Evolutionary conservation across 805 yeast genomes (phyloP), one percentile per base, ranked within the genome.

Genomic region (Saturnispora zaruensis): DNA sequence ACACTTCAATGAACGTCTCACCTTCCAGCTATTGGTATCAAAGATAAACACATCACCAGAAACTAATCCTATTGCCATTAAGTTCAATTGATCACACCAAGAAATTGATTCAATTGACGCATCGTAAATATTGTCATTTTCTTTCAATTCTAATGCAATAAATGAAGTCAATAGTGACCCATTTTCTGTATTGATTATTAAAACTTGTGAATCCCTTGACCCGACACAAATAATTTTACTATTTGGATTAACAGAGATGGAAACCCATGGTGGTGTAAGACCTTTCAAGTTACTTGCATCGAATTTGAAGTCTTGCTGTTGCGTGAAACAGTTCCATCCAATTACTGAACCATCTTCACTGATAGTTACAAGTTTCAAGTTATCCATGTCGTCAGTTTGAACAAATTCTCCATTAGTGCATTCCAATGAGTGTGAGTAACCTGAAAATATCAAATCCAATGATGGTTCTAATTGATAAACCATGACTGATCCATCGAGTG

Each of bases 401-500:
- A 84, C 77, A 64, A 93, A 93, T 16, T 71, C 74, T 49, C 96
- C 97, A 55, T 75, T 79, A 28, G 90, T 85, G 63, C 91, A 82
- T 57, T 90, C 93, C 51, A 76, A 67, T 51, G 85, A 81, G 67
- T 91, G 98, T 18, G 83, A 79, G 61, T 83, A 85, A 2, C 91
- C 93, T 44, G 83, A 73, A 83, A 86, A 82, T 34, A 86, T 67
- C 62, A 82, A 85, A 51, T 80, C 87, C 48, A 85, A 66, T 9
- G 77, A 66, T 46, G 84, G 72, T 51, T 77, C 81, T 38, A 90
- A 75, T 60, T 83, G 87, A 63, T 89, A 93, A 25, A 84, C 87
- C 96, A 96, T 91, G 3, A 90, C 95, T 0, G 96, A 84, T 3
- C 99, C 99, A 66, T 90, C 96, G 6, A 74, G 71, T 21, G 88